Conservation (phyloP, 805 yeast genomes). For the Scheffersomyces stipitis region DNA sequence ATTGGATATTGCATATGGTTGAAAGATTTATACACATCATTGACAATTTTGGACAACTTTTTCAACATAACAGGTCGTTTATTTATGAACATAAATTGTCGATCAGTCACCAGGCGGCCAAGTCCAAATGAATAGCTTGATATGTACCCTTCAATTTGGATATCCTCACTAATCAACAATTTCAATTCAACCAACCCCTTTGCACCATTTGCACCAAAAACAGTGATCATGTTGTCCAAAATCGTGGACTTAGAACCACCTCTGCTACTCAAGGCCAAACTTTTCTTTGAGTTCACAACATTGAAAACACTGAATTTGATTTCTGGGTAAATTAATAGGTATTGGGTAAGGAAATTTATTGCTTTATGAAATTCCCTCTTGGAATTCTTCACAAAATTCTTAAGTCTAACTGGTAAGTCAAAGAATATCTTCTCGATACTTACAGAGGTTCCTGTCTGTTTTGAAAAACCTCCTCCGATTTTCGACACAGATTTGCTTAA, state of each 20-base stretch:
- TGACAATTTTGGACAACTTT: constrained; percentile 55
- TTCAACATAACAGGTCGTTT: constrained; percentile 69
- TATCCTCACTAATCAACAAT: constrained; percentile 33
- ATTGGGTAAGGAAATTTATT: constrained; percentile 61
- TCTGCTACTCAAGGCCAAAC: constrained; percentile 56
- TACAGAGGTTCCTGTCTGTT: constrained; percentile 66
- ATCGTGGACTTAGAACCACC: constrained; percentile 44
- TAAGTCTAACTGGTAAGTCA: constrained; percentile 77
- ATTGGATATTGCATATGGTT: constrained; percentile 76
- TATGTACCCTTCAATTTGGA: constrained; percentile 56
- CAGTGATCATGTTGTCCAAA: constrained; percentile 56
- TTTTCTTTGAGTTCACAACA: constrained; percentile 45
- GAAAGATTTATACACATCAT: constrained; percentile 70
- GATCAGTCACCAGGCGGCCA: constrained; percentile 61
- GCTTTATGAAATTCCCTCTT: constrained; percentile 74
- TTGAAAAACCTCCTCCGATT: constrained; percentile 44
- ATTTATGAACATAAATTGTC: constrained; percentile 76
- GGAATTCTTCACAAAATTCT: constrained; percentile 64
- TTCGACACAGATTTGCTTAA: constrained; percentile 34
- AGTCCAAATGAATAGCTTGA: constrained; percentile 80
- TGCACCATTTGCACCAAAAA: constrained; percentile 70
- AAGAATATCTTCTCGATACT: constrained; percentile 58
- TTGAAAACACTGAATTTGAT: constrained; percentile 65
- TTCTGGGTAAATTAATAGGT: constrained; percentile 58
- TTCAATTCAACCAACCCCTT: constrained; percentile 57